Conservation (phyloP, 495 filamentous ascomycete genomes). For the Aspergillus nidulans region DNA sequence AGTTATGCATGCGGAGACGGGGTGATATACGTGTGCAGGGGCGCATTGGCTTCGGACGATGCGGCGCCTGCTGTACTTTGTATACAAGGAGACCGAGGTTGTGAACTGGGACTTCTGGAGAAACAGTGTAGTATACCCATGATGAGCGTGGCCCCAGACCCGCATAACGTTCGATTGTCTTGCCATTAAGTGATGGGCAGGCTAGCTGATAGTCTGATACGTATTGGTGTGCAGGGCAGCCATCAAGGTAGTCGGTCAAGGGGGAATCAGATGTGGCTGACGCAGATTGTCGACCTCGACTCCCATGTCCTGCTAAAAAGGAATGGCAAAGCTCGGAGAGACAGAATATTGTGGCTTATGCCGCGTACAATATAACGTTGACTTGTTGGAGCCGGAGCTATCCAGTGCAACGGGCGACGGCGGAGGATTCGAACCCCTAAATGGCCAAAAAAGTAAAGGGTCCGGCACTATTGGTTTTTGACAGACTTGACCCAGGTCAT, state of each 20-base stretch:
- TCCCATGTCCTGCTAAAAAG: not conserved
- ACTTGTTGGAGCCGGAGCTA: not conserved
- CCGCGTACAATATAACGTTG: not conserved
- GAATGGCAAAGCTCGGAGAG: not conserved
- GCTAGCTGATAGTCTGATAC: not conserved
- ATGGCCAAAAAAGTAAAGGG: slow-evolving; percentile 16
- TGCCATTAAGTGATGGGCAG: not conserved
- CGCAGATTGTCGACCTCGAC: not conserved
- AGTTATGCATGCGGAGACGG: slow-evolving; percentile 6
- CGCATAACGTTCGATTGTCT: slow-evolving; percentile 2
- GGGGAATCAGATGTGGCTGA: not conserved
- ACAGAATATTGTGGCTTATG: not conserved
- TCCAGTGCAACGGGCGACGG: slow-evolving; percentile 1
- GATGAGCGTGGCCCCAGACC: not conserved
- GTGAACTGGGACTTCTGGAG: not conserved
- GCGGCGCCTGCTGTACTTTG: not conserved
- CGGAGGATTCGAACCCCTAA: slow-evolving; percentile 12
- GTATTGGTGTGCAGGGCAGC: not conserved
- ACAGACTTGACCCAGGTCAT: slow-evolving; percentile 13
- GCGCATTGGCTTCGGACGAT: not conserved
- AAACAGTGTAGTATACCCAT: not conserved
- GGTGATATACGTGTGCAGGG: not conserved
- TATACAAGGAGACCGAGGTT: too few species aligned
- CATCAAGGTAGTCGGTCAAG: not conserved
- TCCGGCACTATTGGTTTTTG: slow-evolving; percentile 26